phyloP scores from a whole-genome alignment of 768 basidiomycete genomes.

The Xerocomus spinulosus region DNA sequence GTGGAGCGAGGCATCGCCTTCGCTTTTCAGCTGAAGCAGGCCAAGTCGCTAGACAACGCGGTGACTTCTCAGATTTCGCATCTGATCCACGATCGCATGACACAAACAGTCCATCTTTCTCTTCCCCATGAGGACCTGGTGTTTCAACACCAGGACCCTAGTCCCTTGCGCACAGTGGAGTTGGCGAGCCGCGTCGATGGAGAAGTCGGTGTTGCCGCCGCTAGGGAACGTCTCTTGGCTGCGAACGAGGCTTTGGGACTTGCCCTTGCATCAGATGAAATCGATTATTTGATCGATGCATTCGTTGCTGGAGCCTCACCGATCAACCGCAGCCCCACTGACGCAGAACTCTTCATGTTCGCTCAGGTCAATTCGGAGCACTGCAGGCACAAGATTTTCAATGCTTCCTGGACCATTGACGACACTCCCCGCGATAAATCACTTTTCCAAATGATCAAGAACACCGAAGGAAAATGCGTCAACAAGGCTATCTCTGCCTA shows the following conservation, averaged over 20 bases:
- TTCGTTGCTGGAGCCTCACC: conserved; percentile 69
- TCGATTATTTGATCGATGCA: conserved; percentile 86
- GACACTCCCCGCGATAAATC: conserved; percentile 58
- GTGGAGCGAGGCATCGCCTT: conserved; percentile 83
- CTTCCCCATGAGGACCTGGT: conserved; percentile 54
- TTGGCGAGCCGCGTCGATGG: conserved; percentile 36
- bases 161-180: conserved; percentile 67
- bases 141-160: conserved; percentile 59
- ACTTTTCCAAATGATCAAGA: conserved; percentile 95
- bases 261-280: conserved; percentile 84
- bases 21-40: conserved; percentile 48
- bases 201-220: conserved; percentile 31
- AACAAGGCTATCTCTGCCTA: conserved; percentile 92
- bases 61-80: conserved; percentile 56
- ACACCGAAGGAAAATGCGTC: conserved; percentile 77
- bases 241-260: conserved; percentile 88
- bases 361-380: conserved; percentile 99
- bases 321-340: conserved; percentile 82
- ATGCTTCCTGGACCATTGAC: conserved; percentile 93
- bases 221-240: conserved; percentile 58
- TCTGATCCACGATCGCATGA: conserved; percentile 95
- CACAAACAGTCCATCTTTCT: conserved; percentile 63
- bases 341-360: conserved; percentile 99
- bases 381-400: conserved; percentile 99
- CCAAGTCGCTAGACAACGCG: conserved; percentile 37